Evolutionary conservation across 352 stramenopile species (phyloP).

Genomic region (Blastocystis sp.): DNA sequence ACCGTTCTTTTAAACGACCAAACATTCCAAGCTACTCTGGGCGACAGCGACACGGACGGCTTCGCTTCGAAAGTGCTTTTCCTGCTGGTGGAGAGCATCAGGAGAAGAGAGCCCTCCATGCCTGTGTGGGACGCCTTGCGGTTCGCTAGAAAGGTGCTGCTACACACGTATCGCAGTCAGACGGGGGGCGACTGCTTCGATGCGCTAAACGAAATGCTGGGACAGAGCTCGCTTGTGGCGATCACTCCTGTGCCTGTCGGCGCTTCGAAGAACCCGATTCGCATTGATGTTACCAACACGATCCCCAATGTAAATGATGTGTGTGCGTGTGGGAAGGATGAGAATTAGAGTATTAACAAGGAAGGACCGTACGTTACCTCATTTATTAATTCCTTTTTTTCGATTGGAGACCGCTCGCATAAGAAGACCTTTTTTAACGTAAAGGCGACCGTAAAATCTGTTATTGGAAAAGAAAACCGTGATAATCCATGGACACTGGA

Average conservation of each 20-base stretch:
- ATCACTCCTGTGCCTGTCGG: background rate
- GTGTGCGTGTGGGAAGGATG: background rate
- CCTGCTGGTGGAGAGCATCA: conserved; percentile 9
- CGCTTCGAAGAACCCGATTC: conserved; percentile 45
- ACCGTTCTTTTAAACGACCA: background rate
- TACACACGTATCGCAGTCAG: conserved; percentile 46
- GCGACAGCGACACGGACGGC: background rate
- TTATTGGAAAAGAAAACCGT: conserved; percentile 43
- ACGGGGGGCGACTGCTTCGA: conserved; percentile 47
- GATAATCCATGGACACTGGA: conserved; percentile 41
- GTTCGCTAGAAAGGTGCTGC: conserved; percentile 8
- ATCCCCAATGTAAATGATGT: conserved; percentile 35
- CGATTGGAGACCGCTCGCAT: background rate
- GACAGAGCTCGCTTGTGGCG: background rate
- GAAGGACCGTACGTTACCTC: conserved; percentile 53
- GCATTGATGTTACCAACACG: conserved; percentile 14
- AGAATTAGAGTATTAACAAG: background rate
- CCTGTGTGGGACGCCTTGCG: background rate
- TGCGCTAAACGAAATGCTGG: conserved; percentile 9
- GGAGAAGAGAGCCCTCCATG: background rate
- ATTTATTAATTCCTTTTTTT: background rate
- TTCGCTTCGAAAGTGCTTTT: conserved; percentile 52
- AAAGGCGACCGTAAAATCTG: conserved; percentile 43
- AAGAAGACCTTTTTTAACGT: conserved; percentile 5
- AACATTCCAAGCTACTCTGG: background rate